A percentile compares a stretch with the other conserved stretches of the same genome.
phyloP scores from a whole-genome alignment of 1,284 basidiomycete genomes.

The Cystobasidium slooffiae region DNA sequence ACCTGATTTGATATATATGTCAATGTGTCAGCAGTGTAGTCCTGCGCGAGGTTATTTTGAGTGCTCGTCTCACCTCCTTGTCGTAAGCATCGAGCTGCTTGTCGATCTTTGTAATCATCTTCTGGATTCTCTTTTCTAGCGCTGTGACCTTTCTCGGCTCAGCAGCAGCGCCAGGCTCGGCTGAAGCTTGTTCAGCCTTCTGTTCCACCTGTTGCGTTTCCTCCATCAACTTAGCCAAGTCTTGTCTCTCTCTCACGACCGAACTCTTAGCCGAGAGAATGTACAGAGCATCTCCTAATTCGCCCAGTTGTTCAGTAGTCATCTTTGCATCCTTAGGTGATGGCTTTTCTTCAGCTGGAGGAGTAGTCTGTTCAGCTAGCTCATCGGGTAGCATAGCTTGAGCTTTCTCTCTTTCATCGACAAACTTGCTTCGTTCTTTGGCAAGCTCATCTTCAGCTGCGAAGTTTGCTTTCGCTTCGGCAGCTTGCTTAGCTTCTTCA shows the following conservation, averaged over 20 bases:
- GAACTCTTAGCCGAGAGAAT: constrained; percentile 94
- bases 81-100: constrained; percentile 91
- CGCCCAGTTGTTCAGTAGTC: constrained; percentile 94
- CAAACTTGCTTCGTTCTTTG: constrained; percentile 69
- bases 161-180: background rate
- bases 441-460: constrained; percentile 64
- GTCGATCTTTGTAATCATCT: constrained; percentile 96
- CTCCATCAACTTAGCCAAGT: constrained; percentile 85
- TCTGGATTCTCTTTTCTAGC: constrained; percentile 89
- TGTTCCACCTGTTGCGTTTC: constrained; percentile 82
- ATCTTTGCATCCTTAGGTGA: constrained; percentile 78
- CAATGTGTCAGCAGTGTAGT: too few relatives aligned
- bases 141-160: constrained; percentile 56
- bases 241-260: constrained; percentile 92
- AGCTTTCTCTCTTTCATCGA: constrained; percentile 48
- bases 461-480: constrained; percentile 38
- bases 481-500: constrained; percentile 43
- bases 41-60: too few relatives aligned
- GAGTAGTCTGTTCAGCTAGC: constrained; percentile 19
- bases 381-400: constrained; percentile 56
- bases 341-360: constrained; percentile 45
- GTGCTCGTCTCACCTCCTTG: constrained; percentile 54
- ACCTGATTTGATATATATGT: too few relatives aligned
- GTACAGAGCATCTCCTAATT: constrained; percentile 88
- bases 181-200: background rate